phyloP scores from a whole-genome alignment of 2,329 filamentous ascomycete species.

The Fusarium oxysporum region DNA sequence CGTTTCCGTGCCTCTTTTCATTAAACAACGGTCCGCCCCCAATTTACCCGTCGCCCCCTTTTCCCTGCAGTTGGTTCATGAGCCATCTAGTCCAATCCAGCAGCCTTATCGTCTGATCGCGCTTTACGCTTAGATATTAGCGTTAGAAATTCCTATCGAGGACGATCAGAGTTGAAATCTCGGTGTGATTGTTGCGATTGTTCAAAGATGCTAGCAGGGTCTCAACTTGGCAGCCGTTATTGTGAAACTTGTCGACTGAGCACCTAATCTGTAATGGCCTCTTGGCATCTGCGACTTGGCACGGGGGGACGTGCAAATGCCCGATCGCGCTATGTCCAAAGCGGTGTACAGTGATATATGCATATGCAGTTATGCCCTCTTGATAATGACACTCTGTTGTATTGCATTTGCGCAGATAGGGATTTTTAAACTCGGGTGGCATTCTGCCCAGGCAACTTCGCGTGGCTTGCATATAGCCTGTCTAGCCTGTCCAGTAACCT shows the following conservation, averaged over 20 bases:
- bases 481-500: slow-evolving; percentile 6
- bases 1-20: slow-evolving; percentile 17
- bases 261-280: slow-evolving; percentile 20
- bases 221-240: slow-evolving; percentile 25
- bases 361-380: slow-evolving; percentile 9
- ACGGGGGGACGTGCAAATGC: slow-evolving; percentile 8
- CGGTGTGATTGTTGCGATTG: slow-evolving; percentile 16
- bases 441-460: slow-evolving; percentile 19
- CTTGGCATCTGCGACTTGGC: slow-evolving; percentile 24
- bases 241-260: slow-evolving; percentile 23
- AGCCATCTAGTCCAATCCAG: neutral
- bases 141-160: neutral
- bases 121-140: neutral
- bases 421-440: neutral
- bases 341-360: neutral
- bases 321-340: slow-evolving; percentile 3
- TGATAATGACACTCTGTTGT: slow-evolving; percentile 10
- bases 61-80: neutral
- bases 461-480: slow-evolving; percentile 17
- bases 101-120: neutral
- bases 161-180: slow-evolving; percentile 3
- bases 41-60: slow-evolving; percentile 29
- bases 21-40: slow-evolving; percentile 28
- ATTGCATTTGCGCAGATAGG: neutral
- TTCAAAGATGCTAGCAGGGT: slow-evolving; percentile 3